Evolutionary conservation across 1,284 basidiomycete genomes (phyloP).

Genomic region (Boletellus sp.): DNA sequence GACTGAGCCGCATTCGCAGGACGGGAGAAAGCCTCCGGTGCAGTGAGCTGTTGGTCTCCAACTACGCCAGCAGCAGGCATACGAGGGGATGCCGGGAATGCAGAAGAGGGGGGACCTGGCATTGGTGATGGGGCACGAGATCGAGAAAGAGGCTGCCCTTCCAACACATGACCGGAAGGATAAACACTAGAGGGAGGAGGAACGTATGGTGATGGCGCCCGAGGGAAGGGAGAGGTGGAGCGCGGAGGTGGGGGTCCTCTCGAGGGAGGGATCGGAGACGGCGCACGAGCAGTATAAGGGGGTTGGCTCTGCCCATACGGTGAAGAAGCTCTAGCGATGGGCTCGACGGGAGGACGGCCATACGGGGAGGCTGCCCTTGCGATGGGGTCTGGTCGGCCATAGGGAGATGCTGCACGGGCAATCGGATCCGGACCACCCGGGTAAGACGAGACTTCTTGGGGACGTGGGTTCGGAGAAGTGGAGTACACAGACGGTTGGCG

Average conservation of each 20-base stretch:
- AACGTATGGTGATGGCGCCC: slow-evolving; percentile 35
- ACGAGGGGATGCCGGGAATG: slow-evolving; percentile 32
- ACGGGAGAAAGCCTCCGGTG: slow-evolving; percentile 68
- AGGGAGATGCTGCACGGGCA: slow-evolving; percentile 23
- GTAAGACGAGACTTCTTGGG: slow-evolving; percentile 32
- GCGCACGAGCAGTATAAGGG: slow-evolving; percentile 25
- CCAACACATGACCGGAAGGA: slow-evolving; percentile 51
- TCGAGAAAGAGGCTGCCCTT: slow-evolving; percentile 43
- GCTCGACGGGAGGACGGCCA: slow-evolving; percentile 16
- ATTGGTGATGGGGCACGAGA: slow-evolving; percentile 37
- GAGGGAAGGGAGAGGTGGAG: slow-evolving; percentile 37
- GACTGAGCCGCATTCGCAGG: slow-evolving; percentile 62
- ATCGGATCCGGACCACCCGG: slow-evolving; percentile 34
- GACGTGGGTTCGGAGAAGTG: slow-evolving; percentile 30
- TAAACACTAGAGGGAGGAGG: slow-evolving; percentile 35
- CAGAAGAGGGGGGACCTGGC: slow-evolving; percentile 29
- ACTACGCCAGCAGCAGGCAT: slow-evolving; percentile 22
- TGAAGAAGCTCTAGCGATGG: slow-evolving; percentile 14
- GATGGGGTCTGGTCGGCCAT: slow-evolving; percentile 23
- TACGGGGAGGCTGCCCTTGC: slow-evolving; percentile 28
- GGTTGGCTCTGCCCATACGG: slow-evolving; percentile 21
- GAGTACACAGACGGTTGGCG: slow-evolving; percentile 30
- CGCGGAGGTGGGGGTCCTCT: slow-evolving; percentile 28
- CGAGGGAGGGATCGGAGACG: slow-evolving; percentile 29
- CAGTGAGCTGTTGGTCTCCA: slow-evolving; percentile 42